Conservation (phyloP, 2,329 filamentous ascomycete genomes). For the Rhynchosporium agropyri region DNA sequence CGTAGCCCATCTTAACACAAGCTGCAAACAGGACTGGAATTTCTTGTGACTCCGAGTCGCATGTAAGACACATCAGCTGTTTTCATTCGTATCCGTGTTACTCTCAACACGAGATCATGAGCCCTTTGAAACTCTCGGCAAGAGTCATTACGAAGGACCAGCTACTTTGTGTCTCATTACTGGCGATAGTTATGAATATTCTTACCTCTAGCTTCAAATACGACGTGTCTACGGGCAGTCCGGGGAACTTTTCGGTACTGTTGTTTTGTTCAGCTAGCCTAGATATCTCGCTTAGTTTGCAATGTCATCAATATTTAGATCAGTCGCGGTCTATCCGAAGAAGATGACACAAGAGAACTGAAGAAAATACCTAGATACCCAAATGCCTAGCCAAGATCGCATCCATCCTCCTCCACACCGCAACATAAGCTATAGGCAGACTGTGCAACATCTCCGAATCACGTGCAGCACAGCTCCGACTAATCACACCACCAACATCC, state of each 20-base stretch:
- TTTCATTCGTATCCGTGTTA: no score
- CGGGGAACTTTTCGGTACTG: slow-evolving; percentile 5
- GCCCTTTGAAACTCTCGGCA: no score
- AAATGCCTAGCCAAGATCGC: not conserved
- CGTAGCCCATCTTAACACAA: no score
- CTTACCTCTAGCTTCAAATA: no score
- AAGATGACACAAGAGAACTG: not conserved
- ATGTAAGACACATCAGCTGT: no score
- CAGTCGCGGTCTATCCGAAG: not conserved
- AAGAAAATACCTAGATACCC: not conserved
- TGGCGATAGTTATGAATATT: no score
- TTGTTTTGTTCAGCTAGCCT: not conserved
- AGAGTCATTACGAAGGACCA: no score
- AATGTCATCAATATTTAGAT: not conserved
- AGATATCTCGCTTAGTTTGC: not conserved
- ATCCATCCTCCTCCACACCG: not conserved
- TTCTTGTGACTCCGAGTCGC: no score
- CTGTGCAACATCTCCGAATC: not conserved
- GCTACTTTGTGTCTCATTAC: no score
- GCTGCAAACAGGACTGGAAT: no score
- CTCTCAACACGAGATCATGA: no score
- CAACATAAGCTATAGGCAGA: not conserved
- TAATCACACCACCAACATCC: not conserved
- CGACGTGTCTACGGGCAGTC: no score
- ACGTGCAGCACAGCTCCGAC: not conserved